Conservation (phyloP, 208 protist genomes). For the Trypanosoma grayi region DNA sequence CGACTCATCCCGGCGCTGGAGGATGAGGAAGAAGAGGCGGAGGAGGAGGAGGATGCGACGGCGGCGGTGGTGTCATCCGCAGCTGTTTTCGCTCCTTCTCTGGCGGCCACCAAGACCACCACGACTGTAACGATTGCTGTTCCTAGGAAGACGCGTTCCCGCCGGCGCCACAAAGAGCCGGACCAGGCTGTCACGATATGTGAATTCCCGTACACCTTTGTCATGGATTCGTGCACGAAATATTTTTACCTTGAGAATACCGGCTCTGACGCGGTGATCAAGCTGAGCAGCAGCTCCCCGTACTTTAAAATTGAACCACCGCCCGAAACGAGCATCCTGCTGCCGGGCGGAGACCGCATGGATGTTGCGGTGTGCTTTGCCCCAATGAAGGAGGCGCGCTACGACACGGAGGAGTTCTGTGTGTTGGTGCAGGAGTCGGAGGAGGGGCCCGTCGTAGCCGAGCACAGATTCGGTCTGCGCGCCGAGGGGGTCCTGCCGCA, state of each 20-base stretch:
- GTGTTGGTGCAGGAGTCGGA: slow-evolving; percentile 44
- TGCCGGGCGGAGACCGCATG: slow-evolving; percentile 41
- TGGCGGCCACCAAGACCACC: no score
- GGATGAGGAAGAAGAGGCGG: background rate
- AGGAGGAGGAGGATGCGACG: background rate
- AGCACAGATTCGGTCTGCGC: slow-evolving; percentile 49
- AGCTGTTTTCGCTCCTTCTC: no score
- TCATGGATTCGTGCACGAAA: slow-evolving; percentile 36
- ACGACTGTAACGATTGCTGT: background rate
- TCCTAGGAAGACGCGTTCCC: background rate
- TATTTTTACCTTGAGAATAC: slow-evolving; percentile 73
- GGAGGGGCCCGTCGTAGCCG: slow-evolving; percentile 39
- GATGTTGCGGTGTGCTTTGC: slow-evolving; percentile 56
- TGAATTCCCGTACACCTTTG: slow-evolving; percentile 59
- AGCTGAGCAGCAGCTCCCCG: slow-evolving; percentile 48
- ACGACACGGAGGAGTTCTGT: slow-evolving; percentile 37
- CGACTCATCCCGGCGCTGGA: slow-evolving; percentile 27
- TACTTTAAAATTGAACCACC: slow-evolving; percentile 43
- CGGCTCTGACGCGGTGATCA: slow-evolving; percentile 66
- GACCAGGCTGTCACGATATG: slow-evolving; percentile 4
- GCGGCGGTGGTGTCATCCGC: no score
- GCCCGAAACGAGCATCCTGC: slow-evolving; percentile 23
- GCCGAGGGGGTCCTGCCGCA: slow-evolving; percentile 67
- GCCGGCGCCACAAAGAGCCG: background rate
- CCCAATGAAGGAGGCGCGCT: slow-evolving; percentile 49